Conservation (phyloP, 345 rosid species). For the Salix udensis region DNA sequence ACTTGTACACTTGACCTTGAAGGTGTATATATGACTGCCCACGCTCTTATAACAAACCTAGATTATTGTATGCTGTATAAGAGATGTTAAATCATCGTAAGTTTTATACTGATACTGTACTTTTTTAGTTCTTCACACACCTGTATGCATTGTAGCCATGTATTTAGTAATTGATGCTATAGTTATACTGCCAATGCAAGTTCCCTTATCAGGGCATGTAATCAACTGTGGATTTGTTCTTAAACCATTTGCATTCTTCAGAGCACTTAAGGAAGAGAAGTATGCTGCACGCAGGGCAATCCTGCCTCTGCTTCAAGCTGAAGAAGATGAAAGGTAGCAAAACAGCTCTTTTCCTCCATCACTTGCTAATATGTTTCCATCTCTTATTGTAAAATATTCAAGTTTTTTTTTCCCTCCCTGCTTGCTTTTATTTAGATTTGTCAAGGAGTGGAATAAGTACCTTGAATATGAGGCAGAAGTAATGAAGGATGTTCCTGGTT, state of each 20-base stretch:
- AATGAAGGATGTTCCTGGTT: conserved; percentile 98
- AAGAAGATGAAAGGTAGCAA: conserved; percentile 95
- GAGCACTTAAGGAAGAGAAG: conserved; percentile 97
- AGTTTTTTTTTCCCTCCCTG: neutral
- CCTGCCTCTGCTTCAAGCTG: conserved; percentile 91
- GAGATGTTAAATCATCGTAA: neutral
- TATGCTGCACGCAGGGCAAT: conserved; percentile 84
- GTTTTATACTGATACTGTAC: neutral
- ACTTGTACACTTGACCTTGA: neutral
- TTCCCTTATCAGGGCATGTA: neutral
- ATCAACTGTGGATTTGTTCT: neutral
- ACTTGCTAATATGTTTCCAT: neutral
- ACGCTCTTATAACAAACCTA: neutral
- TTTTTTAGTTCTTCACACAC: neutral
- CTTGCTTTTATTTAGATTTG: conserved; percentile 52
- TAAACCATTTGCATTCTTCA: conserved; percentile 26
- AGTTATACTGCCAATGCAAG: neutral
- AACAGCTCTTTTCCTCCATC: neutral
- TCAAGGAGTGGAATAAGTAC: conserved; percentile 94
- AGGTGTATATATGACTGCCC: neutral
- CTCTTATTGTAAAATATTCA: neutral
- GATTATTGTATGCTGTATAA: neutral
- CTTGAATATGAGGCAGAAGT: conserved; percentile 96
- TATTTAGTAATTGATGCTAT: neutral
- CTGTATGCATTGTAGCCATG: neutral